Evolutionary conservation across 345 rosid species (phyloP).

Genomic region (Cochlearia excelsa): DNA sequence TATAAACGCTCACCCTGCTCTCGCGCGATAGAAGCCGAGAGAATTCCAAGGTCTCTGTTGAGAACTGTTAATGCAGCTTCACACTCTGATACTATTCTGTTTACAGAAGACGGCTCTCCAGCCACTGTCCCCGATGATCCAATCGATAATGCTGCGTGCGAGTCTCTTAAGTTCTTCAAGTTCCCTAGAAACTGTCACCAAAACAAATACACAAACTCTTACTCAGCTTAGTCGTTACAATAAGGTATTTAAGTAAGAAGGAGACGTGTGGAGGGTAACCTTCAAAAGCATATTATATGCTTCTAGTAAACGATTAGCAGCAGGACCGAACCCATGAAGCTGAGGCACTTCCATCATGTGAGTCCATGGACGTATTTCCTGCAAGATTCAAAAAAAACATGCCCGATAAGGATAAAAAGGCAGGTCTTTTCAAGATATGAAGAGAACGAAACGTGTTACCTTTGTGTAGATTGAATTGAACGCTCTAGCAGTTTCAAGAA

Average conservation of each 20-base stretch:
- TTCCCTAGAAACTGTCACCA: slow-evolving; percentile 78
- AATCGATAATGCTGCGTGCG: slow-evolving; percentile 84
- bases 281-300: slow-evolving; percentile 97
- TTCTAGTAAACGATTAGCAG: slow-evolving; percentile 93
- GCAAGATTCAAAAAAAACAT: slow-evolving; percentile 10
- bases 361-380: slow-evolving; percentile 99
- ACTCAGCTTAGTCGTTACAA: neutral
- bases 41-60: slow-evolving; percentile 83
- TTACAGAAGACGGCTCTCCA: slow-evolving; percentile 86
- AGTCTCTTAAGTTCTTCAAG: slow-evolving; percentile 92
- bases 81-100: slow-evolving; percentile 84
- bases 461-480: slow-evolving; percentile 89
- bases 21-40: slow-evolving; percentile 80
- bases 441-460: slow-evolving; percentile 49
- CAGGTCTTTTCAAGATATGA: neutral
- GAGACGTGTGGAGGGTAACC: slow-evolving; percentile 44
- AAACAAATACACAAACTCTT: slow-evolving; percentile 3
- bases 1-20: slow-evolving; percentile 50
- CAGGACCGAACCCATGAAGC: slow-evolving; percentile 98
- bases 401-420: neutral
- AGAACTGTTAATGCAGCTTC: slow-evolving; percentile 87
- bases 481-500: slow-evolving; percentile 91
- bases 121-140: slow-evolving; percentile 79
- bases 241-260: neutral
- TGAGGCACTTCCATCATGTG: slow-evolving; percentile 99